Conservation (phyloP, 2,329 filamentous ascomycete genomes). For the Podosphaera xanthii region DNA sequence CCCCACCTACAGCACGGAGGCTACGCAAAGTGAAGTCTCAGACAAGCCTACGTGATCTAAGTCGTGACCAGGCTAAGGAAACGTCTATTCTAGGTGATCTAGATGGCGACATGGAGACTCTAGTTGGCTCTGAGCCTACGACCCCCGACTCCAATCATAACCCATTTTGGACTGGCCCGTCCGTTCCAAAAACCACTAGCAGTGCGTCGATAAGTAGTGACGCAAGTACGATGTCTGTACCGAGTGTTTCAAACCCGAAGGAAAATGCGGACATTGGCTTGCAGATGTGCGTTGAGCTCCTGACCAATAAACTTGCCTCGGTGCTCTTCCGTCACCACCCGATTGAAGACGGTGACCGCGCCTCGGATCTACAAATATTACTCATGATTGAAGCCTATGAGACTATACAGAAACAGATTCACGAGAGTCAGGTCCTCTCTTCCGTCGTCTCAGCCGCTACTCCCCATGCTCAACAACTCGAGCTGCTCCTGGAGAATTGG, state of each 20-base stretch:
- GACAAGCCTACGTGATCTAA: constrained; percentile 10
- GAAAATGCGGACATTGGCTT: constrained; percentile 9
- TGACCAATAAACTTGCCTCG: constrained; percentile 11
- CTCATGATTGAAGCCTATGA: constrained; percentile 16
- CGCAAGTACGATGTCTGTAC: background rate
- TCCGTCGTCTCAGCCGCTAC: constrained; percentile 3
- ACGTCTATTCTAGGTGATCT: constrained; percentile 1
- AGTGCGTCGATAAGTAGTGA: too few species aligned
- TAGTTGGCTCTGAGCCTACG: constrained; percentile 6
- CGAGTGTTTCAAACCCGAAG: background rate
- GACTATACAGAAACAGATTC: constrained; percentile 8
- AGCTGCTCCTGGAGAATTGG: constrained; percentile 12
- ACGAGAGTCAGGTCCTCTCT: constrained; percentile 5
- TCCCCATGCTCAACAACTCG: constrained; percentile 6
- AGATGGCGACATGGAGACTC: constrained; percentile 9
- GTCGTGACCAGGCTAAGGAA: constrained; percentile 6
- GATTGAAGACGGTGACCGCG: constrained; percentile 4
- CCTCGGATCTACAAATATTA: constrained; percentile 13
- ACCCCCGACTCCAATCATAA: constrained; percentile 4
- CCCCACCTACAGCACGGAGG: background rate
- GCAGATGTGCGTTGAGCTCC: constrained; percentile 12
- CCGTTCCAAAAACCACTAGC: background rate
- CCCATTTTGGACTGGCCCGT: background rate
- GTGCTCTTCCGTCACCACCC: constrained; percentile 8
- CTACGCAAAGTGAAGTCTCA: constrained; percentile 14